phyloP scores from a whole-genome alignment of 805 yeast species.

The Kazachstania africana region DNA sequence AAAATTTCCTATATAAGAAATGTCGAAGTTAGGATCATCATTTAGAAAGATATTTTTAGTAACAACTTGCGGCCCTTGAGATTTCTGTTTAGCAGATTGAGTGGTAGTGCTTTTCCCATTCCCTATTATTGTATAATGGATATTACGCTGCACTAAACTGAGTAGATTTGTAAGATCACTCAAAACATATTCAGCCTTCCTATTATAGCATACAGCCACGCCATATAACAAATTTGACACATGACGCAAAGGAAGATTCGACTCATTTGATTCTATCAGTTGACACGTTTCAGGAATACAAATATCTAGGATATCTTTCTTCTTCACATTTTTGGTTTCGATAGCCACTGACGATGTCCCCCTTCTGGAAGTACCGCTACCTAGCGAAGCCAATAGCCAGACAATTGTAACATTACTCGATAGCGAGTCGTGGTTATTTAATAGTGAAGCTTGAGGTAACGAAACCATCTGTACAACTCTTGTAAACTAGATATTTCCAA shows the following conservation, averaged over 20 bases:
- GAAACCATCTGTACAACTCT: too few species aligned
- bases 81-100: too few species aligned
- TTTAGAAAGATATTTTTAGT: conserved; percentile 9
- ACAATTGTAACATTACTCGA: conserved; percentile 15
- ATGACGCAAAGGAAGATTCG: conserved; percentile 17
- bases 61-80: too few species aligned
- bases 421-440: too few species aligned
- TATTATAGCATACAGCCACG: conserved; percentile 22
- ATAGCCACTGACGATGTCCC: background rate
- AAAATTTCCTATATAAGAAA: conserved; percentile 10
- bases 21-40: conserved; percentile 22
- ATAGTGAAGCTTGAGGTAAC: too few species aligned
- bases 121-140: too few species aligned
- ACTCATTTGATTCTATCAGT: conserved; percentile 10
- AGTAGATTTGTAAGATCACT: conserved; percentile 17
- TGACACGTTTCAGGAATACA: conserved; percentile 24
- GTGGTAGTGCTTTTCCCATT: too few species aligned
- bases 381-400: conserved; percentile 24
- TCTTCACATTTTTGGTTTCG: conserved; percentile 3
- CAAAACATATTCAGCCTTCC: conserved; percentile 22
- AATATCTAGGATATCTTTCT: conserved; percentile 22
- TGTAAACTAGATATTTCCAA: too few species aligned
- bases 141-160: conserved; percentile 14
- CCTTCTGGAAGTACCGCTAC: conserved; percentile 3
- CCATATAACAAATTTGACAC: conserved; percentile 23